Conservation (phyloP, 768 basidiomycete genomes). For the Pleurotus tuber-regium region DNA sequence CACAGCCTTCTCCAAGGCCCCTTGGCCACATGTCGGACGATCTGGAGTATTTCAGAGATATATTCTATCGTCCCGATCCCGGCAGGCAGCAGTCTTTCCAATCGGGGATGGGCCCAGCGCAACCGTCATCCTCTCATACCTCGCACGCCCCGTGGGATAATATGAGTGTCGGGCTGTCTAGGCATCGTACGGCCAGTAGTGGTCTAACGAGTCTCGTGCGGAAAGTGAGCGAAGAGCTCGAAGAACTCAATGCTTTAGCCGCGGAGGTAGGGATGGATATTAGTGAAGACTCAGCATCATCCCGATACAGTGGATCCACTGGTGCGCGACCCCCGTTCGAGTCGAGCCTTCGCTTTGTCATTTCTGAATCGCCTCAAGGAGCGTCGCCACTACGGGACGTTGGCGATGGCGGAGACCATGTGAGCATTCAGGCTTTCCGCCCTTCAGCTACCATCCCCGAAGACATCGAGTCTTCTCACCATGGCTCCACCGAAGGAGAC, state of each 20-base stretch:
- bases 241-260: slow-evolving; percentile 29
- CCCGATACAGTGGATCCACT: slow-evolving; percentile 17
- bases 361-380: slow-evolving; percentile 13
- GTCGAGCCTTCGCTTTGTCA: slow-evolving; percentile 15
- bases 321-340: slow-evolving; percentile 21
- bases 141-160: slow-evolving; percentile 32
- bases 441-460: slow-evolving; percentile 43
- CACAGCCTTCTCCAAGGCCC: slow-evolving; percentile 46
- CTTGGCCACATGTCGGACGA: slow-evolving; percentile 59
- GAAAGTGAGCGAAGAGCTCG: slow-evolving; percentile 50
- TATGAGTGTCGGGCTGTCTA: slow-evolving; percentile 18
- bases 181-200: slow-evolving; percentile 35
- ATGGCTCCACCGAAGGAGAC: slow-evolving; percentile 36
- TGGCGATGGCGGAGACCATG: slow-evolving; percentile 17
- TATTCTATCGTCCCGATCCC: slow-evolving; percentile 60
- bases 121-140: slow-evolving; percentile 24
- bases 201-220: slow-evolving; percentile 48
- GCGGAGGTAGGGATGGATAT: slow-evolving; percentile 24
- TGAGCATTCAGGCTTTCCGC: slow-evolving; percentile 35
- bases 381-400: slow-evolving; percentile 11
- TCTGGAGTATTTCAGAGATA: slow-evolving; percentile 69
- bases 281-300: slow-evolving; percentile 29
- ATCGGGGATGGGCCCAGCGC: slow-evolving; percentile 19
- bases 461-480: slow-evolving; percentile 43
- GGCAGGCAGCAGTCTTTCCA: slow-evolving; percentile 14